Evolutionary conservation across 176 grass and related monocot genomes (phyloP), one percentile per base, ranked within the genome.

Genomic region (Dendrocalamus sinicus): DNA sequence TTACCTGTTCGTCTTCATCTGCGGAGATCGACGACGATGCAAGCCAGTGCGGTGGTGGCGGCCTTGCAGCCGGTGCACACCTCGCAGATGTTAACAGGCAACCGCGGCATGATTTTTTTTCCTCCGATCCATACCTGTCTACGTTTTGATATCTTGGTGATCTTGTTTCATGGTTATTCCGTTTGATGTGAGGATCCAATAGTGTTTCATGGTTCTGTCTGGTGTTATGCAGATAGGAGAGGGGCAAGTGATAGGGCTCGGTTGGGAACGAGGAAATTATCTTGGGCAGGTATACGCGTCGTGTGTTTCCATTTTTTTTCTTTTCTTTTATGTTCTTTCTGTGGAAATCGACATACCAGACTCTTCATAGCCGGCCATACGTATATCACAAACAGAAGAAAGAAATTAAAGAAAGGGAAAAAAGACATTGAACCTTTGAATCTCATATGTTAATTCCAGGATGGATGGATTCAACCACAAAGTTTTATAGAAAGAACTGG

Each of bases 221-320:
- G n/a, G 6, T 73, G 46, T 90, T 75, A 41, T 66, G 47, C 82
- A 92, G 86, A 67, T 55, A 48, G n/a, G 53, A 40, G 70, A 54
- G 68, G 43, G 48, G 2, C 52, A 6, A 44, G 24, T 32, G 44
- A 0, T 50, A 84, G 51, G 80, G 40, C 6, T 80, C 10, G 52
- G 43, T 16, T 75, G 1, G 30, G 60, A 68, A 17, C 41, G 9
- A 45, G 51, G 17, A 84, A 46, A 83, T 20, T 61, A 2, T 62
- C 51, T 26, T 80, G 75, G 74, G 2, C 50, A 89, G 87, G 90
- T 86, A 75, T 20, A 39, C 73, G 16, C 40, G 4, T 58, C 46
- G 16, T 75, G 61, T 28, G 9, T 66, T 23, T 61, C 58, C 9
- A 7, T 39, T 65, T 61, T 44, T 17, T 12, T 43, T 28, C 11